Evolutionary conservation across 768 basidiomycete genomes (phyloP).

Genomic region (Amanita fuliginea): DNA sequence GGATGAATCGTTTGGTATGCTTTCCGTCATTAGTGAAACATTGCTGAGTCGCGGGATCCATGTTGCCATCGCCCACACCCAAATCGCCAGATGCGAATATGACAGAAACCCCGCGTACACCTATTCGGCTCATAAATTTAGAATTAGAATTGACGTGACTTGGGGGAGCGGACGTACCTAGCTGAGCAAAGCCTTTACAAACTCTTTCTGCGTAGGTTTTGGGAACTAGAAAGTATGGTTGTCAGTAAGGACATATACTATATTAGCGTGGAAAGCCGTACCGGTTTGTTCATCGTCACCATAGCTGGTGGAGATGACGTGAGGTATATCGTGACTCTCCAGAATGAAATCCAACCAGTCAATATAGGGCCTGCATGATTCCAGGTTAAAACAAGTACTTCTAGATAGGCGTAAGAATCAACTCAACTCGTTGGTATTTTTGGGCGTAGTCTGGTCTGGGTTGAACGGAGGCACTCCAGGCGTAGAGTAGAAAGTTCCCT

Average conservation of each 20-base stretch:
- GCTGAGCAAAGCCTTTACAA: slow-evolving; percentile 46
- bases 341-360: slow-evolving; percentile 51
- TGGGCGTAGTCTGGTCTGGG: slow-evolving; percentile 29
- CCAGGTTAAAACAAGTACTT: not conserved
- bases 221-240: slow-evolving; percentile 32
- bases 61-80: slow-evolving; percentile 52
- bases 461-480: slow-evolving; percentile 50
- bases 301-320: slow-evolving; percentile 58
- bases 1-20: slow-evolving; percentile 41
- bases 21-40: slow-evolving; percentile 52
- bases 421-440: slow-evolving; percentile 26
- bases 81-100: slow-evolving; percentile 54
- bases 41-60: slow-evolving; percentile 34
- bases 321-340: slow-evolving; percentile 30
- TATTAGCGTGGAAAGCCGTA: slow-evolving; percentile 12
- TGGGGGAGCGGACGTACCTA: slow-evolving; percentile 26
- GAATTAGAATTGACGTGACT: not conserved
- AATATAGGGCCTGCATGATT: slow-evolving; percentile 17
- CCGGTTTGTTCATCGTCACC: slow-evolving; percentile 61
- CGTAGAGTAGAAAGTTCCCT: slow-evolving; percentile 48
- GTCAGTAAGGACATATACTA: not conserved
- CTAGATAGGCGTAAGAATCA: slow-evolving; percentile 3
- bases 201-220: slow-evolving; percentile 37
- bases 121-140: slow-evolving; percentile 17
- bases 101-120: slow-evolving; percentile 51